phyloP scores from a whole-genome alignment of 2,329 filamentous ascomycete genomes.

The Phialemoniopsis sp. region DNA sequence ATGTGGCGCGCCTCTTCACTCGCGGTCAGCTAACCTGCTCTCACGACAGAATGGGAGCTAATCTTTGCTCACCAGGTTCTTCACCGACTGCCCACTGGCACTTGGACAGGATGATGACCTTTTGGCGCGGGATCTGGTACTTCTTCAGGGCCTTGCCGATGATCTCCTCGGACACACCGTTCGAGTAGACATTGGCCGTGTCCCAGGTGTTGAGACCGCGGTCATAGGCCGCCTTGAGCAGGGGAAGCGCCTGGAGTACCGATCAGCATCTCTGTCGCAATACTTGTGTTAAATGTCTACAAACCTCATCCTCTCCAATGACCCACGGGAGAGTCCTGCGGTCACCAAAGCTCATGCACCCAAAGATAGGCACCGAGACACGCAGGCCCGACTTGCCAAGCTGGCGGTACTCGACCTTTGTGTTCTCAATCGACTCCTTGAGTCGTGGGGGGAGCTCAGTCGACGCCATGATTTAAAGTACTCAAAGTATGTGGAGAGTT shows the following conservation, averaged over 20 bases:
- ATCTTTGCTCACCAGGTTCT: constrained; percentile 21
- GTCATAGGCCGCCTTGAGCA: constrained; percentile 59
- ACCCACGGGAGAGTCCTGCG: constrained; percentile 48
- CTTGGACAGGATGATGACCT: constrained; percentile 55
- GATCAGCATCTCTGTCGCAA: no score
- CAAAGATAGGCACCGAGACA: constrained; percentile 60
- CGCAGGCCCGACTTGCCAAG: constrained; percentile 59
- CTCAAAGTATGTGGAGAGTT: no score
- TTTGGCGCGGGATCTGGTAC: constrained; percentile 50
- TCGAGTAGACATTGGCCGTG: constrained; percentile 51
- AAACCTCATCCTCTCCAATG: constrained; percentile 50
- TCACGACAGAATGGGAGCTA: not conserved
- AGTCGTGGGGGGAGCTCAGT: constrained; percentile 13
- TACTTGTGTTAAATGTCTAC: no score
- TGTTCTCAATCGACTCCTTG: constrained; percentile 28
- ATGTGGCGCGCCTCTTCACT: not conserved
- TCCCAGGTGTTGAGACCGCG: constrained; percentile 55
- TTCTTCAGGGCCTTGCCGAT: constrained; percentile 55
- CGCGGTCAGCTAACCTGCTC: not conserved
- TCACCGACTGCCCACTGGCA: constrained; percentile 47
- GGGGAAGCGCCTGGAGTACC: constrained; percentile 44
- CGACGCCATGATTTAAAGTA: no score
- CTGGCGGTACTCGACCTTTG: constrained; percentile 43
- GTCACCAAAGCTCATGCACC: constrained; percentile 59
- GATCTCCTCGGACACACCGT: constrained; percentile 47